Percentiles rank a stretch among this genome's conserved stretches.
phyloP scores from a whole-genome alignment of 306 rosid species.

The Vicia sativa region DNA sequence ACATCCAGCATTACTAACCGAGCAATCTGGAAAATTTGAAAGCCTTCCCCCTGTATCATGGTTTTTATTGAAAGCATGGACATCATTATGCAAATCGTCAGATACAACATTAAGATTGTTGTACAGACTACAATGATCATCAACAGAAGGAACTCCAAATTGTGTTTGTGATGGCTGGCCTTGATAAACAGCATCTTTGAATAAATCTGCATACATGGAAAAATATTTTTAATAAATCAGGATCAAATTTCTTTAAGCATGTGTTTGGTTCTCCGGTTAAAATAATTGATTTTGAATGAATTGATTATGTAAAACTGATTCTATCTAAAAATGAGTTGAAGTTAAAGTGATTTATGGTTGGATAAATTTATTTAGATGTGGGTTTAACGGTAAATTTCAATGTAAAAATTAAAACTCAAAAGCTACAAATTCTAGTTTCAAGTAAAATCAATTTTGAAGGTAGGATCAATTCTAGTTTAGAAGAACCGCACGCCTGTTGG shows the following conservation, averaged over 20 bases:
- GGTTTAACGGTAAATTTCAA: too few relatives aligned
- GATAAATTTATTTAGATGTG: too few relatives aligned
- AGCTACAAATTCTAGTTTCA: too few relatives aligned
- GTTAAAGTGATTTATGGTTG: too few relatives aligned
- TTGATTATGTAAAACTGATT: too few relatives aligned
- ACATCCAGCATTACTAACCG: conserved; percentile 48
- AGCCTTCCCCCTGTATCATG: conserved; percentile 35
- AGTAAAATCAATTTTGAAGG: too few relatives aligned
- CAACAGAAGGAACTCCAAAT: conserved; percentile 45
- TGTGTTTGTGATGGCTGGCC: conserved; percentile 46
- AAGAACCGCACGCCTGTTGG: too few relatives aligned
- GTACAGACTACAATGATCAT: conserved; percentile 39
- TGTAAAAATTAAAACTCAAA: too few relatives aligned
- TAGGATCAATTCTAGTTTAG: too few relatives aligned
- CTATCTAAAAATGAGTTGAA: too few relatives aligned
- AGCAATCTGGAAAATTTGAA: conserved; percentile 47
- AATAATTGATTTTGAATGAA: too few relatives aligned
- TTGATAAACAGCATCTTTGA: conserved; percentile 52
- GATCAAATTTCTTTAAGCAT: neutral
- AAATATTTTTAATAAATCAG: neutral
- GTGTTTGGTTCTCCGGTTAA: too few relatives aligned
- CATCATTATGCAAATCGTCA: conserved; percentile 35
- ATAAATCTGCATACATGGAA: conserved; percentile 50
- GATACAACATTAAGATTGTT: conserved; percentile 46
- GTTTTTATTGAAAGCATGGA: conserved; percentile 34